Evolutionary conservation across 202 grass and related monocot species (phyloP), one percentile per base, ranked within the genome.

Genomic region (Saccharum hybrid): DNA sequence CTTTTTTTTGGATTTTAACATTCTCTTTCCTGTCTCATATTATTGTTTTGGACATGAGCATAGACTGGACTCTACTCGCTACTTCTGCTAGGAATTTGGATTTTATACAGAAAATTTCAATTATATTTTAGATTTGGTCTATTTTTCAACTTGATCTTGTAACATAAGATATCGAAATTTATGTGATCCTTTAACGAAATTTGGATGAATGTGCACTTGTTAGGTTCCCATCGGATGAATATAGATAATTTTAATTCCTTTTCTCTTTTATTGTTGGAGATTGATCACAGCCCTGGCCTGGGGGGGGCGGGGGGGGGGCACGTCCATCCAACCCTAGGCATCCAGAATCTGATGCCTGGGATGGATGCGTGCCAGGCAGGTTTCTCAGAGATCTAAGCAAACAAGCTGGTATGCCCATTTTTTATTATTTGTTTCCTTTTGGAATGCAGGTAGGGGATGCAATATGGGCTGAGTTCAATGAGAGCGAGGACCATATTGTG

Each of bases 391-490:
- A 61, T 61, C 57, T 61, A 12, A 26, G 57, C 3, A 26, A 61
- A 61, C 57, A 61, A 26, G 21, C 57, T 61, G 14, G 26, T 49
- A 72, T 49, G 23, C 26, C 49, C 23, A 31, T 49, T 33, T 18
- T 31, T 54, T 16, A 56, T 56, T 74, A 38, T 56, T 16, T 41
- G 54, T 49, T 66, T 81, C 26, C 11, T 71, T 72, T 51, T 64
- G 59, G 86, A 84, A 82, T 85, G 87, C 83, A 98, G 92, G 87
- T 90, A 37, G 87, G 87, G 62, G 90, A 93, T 60, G 68, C 77
- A 81, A 91, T 91, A 88, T 94, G 95, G 92, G 87, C 87, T 84
- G 89, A 94, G 67, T 88, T 93, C 68, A 82, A 43, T 88, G 92
- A 85, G 15, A 77, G 57, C 56, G 87, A 98, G 78, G 89, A 91